These are phyloP conservation scores for Globisporangium abappressorium DNA, from an alignment of 352 stramenopile species.

Conservation along the genomic window DNA sequence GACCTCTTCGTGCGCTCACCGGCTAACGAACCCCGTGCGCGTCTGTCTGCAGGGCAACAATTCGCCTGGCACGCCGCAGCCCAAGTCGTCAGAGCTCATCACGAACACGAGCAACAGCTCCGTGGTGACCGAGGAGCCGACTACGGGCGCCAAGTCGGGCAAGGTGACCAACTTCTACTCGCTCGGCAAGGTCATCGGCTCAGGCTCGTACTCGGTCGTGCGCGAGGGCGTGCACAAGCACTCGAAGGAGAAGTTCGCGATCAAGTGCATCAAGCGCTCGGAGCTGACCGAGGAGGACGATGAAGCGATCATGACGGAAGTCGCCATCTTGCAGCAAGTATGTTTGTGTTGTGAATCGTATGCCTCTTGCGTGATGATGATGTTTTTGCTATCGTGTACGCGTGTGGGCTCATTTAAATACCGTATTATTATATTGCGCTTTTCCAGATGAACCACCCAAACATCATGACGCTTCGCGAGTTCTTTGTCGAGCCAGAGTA, in stretches of 20 bases:
- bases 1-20: neutral
- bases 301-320: constrained; percentile 72
- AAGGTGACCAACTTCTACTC: constrained; percentile 75
- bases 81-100: constrained; percentile 8
- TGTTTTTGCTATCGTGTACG: neutral
- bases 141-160: constrained; percentile 24
- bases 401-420: neutral
- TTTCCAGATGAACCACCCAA: constrained; percentile 73
- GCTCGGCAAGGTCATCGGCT: constrained; percentile 82
- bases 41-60: constrained; percentile 6
- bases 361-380: too few species aligned
- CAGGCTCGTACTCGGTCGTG: constrained; percentile 89
- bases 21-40: neutral
- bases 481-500: constrained; percentile 89
- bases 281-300: constrained; percentile 77
- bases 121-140: constrained; percentile 20
- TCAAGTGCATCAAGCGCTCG: constrained; percentile 90
- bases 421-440: neutral
- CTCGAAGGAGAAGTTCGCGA: constrained; percentile 80
- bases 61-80: constrained; percentile 6
- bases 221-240: constrained; percentile 77
- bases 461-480: constrained; percentile 90
- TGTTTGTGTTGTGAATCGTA: neutral
- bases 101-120: constrained; percentile 14
- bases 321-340: constrained; percentile 73